Conservation (phyloP, 495 filamentous ascomycete genomes). For the Cercophora sp. region DNA sequence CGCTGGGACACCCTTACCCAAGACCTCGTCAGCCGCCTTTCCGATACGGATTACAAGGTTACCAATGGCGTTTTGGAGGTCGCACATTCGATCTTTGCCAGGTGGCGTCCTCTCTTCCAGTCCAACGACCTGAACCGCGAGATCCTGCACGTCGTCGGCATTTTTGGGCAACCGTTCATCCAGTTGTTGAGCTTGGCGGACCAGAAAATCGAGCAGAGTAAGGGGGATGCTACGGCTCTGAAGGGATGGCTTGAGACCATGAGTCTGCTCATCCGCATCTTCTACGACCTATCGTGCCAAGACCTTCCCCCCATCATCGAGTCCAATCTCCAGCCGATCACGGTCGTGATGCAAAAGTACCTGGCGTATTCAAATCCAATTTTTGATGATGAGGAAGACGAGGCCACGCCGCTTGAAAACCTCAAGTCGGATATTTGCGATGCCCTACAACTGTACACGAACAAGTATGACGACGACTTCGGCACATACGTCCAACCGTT, state of each 20-base stretch:
- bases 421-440: constrained; percentile 92
- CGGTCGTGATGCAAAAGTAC: constrained; percentile 83
- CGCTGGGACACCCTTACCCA: constrained; percentile 85
- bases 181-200: constrained; percentile 78
- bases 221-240: constrained; percentile 66
- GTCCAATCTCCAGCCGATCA: constrained; percentile 72
- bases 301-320: constrained; percentile 93
- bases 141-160: constrained; percentile 86
- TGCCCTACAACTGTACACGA: constrained; percentile 75
- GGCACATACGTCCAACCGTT: constrained; percentile 71
- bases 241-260: constrained; percentile 74
- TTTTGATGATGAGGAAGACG: constrained; percentile 77
- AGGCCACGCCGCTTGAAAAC: constrained; percentile 76
- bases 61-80: constrained; percentile 96
- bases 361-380: constrained; percentile 81
- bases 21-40: constrained; percentile 86
- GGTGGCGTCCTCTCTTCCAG: constrained; percentile 89
- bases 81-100: constrained; percentile 94
- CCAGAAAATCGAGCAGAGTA: constrained; percentile 67
- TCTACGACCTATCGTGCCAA: constrained; percentile 94
- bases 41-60: constrained; percentile 65
- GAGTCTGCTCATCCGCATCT: constrained; percentile 80
- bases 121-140: constrained; percentile 89
- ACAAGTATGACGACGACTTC: constrained; percentile 94
- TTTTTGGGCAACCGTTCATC: constrained; percentile 79